phyloP scores from a whole-genome alignment of 371 early-diverging fungal genomes.

The Mortierella sp. region DNA sequence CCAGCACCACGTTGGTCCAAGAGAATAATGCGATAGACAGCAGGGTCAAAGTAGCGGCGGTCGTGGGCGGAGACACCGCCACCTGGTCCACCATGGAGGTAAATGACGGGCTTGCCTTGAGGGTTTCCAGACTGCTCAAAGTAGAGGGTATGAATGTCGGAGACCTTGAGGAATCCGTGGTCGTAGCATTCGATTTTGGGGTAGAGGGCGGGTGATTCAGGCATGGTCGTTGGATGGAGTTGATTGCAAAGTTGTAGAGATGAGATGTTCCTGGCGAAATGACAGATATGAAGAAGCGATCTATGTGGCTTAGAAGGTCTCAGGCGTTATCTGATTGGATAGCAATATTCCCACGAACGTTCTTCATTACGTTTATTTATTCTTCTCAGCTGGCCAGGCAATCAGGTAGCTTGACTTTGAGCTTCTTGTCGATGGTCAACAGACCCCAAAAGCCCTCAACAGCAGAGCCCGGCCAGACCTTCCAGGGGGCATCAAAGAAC shows the following conservation, averaged over 20 bases:
- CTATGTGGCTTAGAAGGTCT: too few relatives aligned
- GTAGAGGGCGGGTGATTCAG: slow-evolving; percentile 57
- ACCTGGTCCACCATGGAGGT: slow-evolving; percentile 70
- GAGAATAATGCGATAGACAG: slow-evolving; percentile 66
- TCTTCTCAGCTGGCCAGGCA: slow-evolving; percentile 34
- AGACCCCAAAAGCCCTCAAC: slow-evolving; percentile 76
- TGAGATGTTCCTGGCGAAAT: background rate
- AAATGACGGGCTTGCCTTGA: slow-evolving; percentile 61
- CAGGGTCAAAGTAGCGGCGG: slow-evolving; percentile 71
- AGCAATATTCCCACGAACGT: too few relatives aligned
- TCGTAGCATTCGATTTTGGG: slow-evolving; percentile 64
- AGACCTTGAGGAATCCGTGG: slow-evolving; percentile 62
- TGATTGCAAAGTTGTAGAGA: background rate
- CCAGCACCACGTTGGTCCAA: slow-evolving; percentile 76
- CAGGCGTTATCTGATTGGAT: too few relatives aligned
- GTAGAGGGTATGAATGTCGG: slow-evolving; percentile 64
- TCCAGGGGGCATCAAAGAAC: slow-evolving; percentile 79
- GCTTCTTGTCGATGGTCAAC: slow-evolving; percentile 56
- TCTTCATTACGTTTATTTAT: too few relatives aligned
- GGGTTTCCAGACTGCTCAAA: slow-evolving; percentile 59
- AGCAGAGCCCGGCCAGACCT: slow-evolving; percentile 64
- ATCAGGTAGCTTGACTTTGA: slow-evolving; percentile 60
- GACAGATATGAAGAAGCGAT: too few relatives aligned
- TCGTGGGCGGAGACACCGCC: slow-evolving; percentile 55
- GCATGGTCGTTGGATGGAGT: slow-evolving; percentile 29